Base-by-base conservation (phyloP, 352 stramenopile species). In the Globisporangium cederbergense region DNA sequence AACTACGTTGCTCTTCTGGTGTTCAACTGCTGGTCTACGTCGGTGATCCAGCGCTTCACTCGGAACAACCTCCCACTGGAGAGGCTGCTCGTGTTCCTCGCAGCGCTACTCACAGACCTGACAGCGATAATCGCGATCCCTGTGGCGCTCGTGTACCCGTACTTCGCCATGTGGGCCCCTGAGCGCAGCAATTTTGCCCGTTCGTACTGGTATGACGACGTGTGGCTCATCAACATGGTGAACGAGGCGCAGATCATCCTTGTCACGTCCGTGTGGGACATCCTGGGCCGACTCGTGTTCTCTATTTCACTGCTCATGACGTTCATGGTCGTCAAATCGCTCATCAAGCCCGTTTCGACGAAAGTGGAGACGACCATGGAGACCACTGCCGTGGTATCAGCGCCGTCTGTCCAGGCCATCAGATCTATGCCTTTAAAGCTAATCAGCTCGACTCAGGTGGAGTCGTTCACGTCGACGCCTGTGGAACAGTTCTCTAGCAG, bases 11-110 rank as follows among this genome's bases (percentile, higher is more conserved):
- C 47, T 3, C 51, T 61, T 2, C 57, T 75, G 3, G 46, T 72
- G 3, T 16, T 52, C 34, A 75, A 75, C 42, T 75, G 71, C 46
- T 75, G 68, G 68, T 43, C 50, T 0, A 68, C 68, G 10, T 49
- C 56, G 18, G 4, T 68, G 25, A 54, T 72, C 18, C 64, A 70
- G 30, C 11, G 25, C 11, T 56, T 64, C 14, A 43, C 60, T 3
- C 22, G 14, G 2, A 52, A 51, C 20, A 63, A 68, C 14, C 30
- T 49, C 14, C 59, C 49, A 7, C 57, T 70, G 0, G 51, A 70
- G 38, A 66, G 65, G 7, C 50, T 76, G 58, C 52, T 70, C 9
- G 45, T 51, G 13, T 56, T 65, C 18, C 16, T 70, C 3, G 64
- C 45, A 2, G 66, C 56, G 6, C 40, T 70, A 7, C 3, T 70